Conservation (phyloP, 371 early-diverging fungal species). For the Mucor circinelloides region DNA sequence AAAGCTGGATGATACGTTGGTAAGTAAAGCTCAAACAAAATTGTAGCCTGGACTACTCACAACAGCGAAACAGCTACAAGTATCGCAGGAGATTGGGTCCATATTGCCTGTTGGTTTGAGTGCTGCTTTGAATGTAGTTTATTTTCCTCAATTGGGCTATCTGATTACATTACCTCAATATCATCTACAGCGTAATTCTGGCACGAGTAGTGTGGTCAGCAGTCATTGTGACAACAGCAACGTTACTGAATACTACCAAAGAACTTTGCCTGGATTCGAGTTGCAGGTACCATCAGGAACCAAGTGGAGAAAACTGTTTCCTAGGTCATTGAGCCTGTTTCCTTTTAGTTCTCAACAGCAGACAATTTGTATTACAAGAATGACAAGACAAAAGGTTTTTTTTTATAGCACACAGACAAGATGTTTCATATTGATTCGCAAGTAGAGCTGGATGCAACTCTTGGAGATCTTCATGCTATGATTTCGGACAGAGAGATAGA, state of each 20-base stretch:
- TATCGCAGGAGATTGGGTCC: slow-evolving; percentile 61
- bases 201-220: slow-evolving; percentile 30
- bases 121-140: slow-evolving; percentile 69
- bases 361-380: slow-evolving; percentile 76
- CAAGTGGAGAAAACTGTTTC: neutral
- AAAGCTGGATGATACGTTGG: slow-evolving; percentile 56
- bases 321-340: neutral
- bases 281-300: slow-evolving; percentile 23
- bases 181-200: slow-evolving; percentile 34
- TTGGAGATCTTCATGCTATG: slow-evolving; percentile 79
- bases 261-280: slow-evolving; percentile 15
- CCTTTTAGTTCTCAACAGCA: slow-evolving; percentile 68
- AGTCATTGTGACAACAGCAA: neutral
- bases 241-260: slow-evolving; percentile 7
- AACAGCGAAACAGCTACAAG: slow-evolving; percentile 44
- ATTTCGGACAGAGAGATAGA: slow-evolving; percentile 78
- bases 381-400: slow-evolving; percentile 59
- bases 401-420: neutral
- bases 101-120: slow-evolving; percentile 55
- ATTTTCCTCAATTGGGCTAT: slow-evolving; percentile 85
- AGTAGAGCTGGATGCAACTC: slow-evolving; percentile 65
- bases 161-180: slow-evolving; percentile 67
- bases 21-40: slow-evolving; percentile 1
- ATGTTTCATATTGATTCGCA: neutral
- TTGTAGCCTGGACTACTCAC: neutral